Evolutionary conservation across 1,139 yeast genomes (phyloP).

Genomic region (Taphrina confusa): DNA sequence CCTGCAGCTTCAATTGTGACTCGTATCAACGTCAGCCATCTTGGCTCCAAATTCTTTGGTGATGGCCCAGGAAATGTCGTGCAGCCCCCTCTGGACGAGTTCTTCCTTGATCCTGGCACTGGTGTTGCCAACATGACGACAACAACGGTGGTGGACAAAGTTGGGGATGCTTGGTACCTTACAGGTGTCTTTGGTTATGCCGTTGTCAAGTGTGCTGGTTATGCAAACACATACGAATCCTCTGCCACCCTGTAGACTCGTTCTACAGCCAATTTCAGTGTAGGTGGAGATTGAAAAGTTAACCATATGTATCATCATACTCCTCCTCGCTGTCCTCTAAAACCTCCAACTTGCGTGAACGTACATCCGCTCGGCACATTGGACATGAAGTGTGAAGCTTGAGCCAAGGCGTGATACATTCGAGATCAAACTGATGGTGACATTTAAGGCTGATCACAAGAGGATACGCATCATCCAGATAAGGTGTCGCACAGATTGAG

Average conservation of each 20-base stretch:
- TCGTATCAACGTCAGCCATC: constrained; percentile 21
- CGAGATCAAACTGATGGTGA: constrained; percentile 79
- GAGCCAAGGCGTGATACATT: constrained; percentile 90
- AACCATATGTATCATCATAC: constrained; percentile 79
- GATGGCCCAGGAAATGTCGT: neutral
- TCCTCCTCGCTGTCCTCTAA: constrained; percentile 60
- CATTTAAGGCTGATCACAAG: constrained; percentile 81
- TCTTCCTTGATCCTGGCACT: constrained; percentile 23
- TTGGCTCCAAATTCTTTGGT: constrained; percentile 11
- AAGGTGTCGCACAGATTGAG: constrained; percentile 79
- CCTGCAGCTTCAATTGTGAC: constrained; percentile 15
- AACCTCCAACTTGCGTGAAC: constrained; percentile 53
- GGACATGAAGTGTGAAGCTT: constrained; percentile 82
- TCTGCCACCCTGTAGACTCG: neutral
- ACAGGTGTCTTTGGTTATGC: constrained; percentile 13
- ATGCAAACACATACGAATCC: constrained; percentile 14
- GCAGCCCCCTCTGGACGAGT: constrained; percentile 27
- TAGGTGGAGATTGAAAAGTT: constrained; percentile 20
- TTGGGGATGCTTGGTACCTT: constrained; percentile 27
- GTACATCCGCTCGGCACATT: constrained; percentile 73
- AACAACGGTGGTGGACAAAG: constrained; percentile 26
- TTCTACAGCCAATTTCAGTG: neutral
- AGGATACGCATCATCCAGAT: constrained; percentile 64
- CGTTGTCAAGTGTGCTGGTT: constrained; percentile 28
- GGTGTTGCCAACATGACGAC: constrained; percentile 29